Conservation (phyloP, 306 rosid species). For the Cucurbita moschata region DNA sequence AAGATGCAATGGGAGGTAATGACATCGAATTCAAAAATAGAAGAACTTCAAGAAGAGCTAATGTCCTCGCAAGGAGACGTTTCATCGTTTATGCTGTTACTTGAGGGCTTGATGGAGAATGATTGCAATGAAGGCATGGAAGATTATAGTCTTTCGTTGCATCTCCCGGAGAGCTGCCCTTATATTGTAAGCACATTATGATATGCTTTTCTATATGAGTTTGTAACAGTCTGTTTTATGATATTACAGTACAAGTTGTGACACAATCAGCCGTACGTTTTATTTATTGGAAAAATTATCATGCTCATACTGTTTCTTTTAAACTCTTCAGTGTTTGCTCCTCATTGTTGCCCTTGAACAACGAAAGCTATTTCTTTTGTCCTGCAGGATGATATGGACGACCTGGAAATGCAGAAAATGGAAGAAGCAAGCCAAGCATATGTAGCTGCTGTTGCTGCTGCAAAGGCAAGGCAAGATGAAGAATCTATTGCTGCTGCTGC, state of each 20-base stretch:
- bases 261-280: too few relatives aligned
- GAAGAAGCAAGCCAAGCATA: constrained; percentile 77
- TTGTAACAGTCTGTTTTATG: background rate
- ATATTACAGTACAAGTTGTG: background rate
- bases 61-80: constrained; percentile 27
- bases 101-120: constrained; percentile 49
- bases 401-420: constrained; percentile 44
- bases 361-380: constrained; percentile 4
- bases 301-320: background rate
- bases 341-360: background rate
- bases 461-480: constrained; percentile 71
- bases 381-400: constrained; percentile 75
- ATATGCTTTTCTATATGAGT: background rate
- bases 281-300: background rate
- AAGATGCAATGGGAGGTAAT: constrained; percentile 76
- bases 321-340: background rate
- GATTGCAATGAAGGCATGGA: constrained; percentile 12
- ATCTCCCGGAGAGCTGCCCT: constrained; percentile 18
- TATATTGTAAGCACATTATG: constrained; percentile 20
- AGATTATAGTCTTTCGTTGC: constrained; percentile 17
- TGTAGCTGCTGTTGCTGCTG: constrained; percentile 43
- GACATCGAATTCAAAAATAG: constrained; percentile 44
- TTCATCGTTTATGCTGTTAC: constrained; percentile 34
- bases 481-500: constrained; percentile 69
- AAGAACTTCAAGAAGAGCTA: constrained; percentile 33